Base-by-base conservation (phyloP, 495 filamentous ascomycete species). In the Aspergillus avenaceus region DNA sequence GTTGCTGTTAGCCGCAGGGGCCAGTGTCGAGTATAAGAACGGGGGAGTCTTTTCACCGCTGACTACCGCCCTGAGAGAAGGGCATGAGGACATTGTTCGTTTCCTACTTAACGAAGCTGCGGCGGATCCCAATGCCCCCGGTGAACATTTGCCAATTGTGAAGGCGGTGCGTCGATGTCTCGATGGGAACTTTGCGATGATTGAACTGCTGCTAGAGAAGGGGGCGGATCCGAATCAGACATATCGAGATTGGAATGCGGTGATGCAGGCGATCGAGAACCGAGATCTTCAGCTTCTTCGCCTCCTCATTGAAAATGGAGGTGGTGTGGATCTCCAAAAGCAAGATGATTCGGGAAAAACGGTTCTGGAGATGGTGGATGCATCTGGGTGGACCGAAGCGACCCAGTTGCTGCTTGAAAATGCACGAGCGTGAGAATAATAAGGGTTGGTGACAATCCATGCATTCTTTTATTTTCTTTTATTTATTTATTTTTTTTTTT, bases 21-120 rank as follows among this genome's bases (percentile, higher is more conserved):
- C 55, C 8, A 58, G 48, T 45, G 74, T 79, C 23, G 78, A 81
- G 51, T 77, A 78, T 59, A 76, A 75, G 62, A 80, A 80, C 53
- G 77, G 75, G 18, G 76, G 77, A 13, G 76, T 80, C 22, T 80
- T 80, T 62, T 76, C 74, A 12, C 76, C 77, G 3, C 61, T 82
- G 13, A 79, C 76, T 1, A 80, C 78, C 4, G 74, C 77, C 3
- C 72, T 80, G 47, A 73, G 78, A 8, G 78, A 82, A 50, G 62
- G 72, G 24, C 67, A 70, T 45, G 68, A 65, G 47, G 68, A 71
- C 12, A 80, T 80, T 46, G 68, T 77, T 7, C 57, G 54, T 6
- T 80, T 63, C 60, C 64, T 82, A 6, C 64, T 82, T 23, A 63
- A 73, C 24, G 72, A 77, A 41, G 77, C 65, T 6, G 65, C 62